Base-by-base conservation (phyloP, 139 green algal species). In the Tetradesmus obliquus region DNA sequence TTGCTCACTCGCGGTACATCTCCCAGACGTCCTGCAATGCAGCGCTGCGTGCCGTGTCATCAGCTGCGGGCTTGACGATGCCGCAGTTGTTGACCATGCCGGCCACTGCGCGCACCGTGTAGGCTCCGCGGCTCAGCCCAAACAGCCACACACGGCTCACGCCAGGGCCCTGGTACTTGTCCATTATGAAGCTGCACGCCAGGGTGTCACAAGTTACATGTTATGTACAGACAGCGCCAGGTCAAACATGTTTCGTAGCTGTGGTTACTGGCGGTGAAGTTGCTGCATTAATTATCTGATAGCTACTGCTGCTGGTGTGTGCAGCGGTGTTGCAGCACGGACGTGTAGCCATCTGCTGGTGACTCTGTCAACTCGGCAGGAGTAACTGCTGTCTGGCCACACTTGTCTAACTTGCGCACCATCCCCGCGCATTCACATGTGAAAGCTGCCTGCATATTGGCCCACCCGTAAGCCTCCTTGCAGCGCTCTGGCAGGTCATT, bases 41-140 rank as follows among this genome's bases (percentile, higher is more conserved):
- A 76, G 66, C 15, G 66, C 66, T 76, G 66, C 66, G 66, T 24
- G 15, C 17, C 12, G 66, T 19, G n/a, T 45, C 7, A 20, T 19
- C 74, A 54, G 74, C 74, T 82, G n/a, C 74, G 53, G 74, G n/a
- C 4, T 6, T 82, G 74, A 82, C 13, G 24, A 82, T 82, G 74
- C 74, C 74, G 74, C 74, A 82, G 74, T 82, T 82, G 74, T 82
- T 82, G n/a, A 82, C 6, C 74, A 82, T 82, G 74, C 74, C 74
- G 7, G 74, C 74, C 6, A 82, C 74, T 51, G 74, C 74, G 7
- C 74, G n/a, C n/a, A 82, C 74, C 8, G 74, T 82, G 74, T 82
- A 82, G 74, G 74, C 74, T 17, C 74, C 74, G 1, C 74, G n/a
- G 74, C 74, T 82, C n/a, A 82, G 74, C 74, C 74, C 74, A 82